Evolutionary conservation across 768 basidiomycete genomes (phyloP), one percentile per base, ranked within the genome.

Genomic region (Amanita fuliginea): DNA sequence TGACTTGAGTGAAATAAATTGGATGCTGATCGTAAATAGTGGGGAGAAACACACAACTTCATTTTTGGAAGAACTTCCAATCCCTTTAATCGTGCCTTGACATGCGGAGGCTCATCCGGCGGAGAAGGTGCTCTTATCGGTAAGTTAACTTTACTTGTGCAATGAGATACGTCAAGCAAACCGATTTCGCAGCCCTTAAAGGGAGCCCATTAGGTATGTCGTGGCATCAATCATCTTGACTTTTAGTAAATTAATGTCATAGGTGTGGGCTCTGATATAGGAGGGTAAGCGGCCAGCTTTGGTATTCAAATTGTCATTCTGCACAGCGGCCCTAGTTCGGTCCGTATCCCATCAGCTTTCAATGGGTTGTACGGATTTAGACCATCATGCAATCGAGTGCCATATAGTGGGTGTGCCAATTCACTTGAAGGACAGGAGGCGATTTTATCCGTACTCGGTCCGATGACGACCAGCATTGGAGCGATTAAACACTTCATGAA

Each of bases 101-200:
- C 84, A 4, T 65, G 70, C 4, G 89, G 90, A 9, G 91, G 91
- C 1, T 91, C 87, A 0, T 86, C 83, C 3, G 91, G 91, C 5
- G 91, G 90, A 30, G 91, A 93, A 66, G 85, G 84, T 36, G 86
- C 89, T 1, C 71, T 93, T 6, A 56, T 91, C 37, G 81, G 79
- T 59, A 56, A 71, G 60, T 21, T 21, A n/a, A 21, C 2, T 16
- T 24, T 21, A 26, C 33, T 16, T 19, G 51, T 21, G 30, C 21
- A 21, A n/a, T 21, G 8, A 19, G 18, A 13, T 11, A 13, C 18
- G 33, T 19, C 26, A 16, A 35, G 22, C 10, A 33, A 34, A 3
- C 11, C 30, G 21, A 13, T 36, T 28, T 26, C 40, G 13, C n/a
- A 72, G 74, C 71, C 9, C 54, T 74, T n/a, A 68, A 61, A 52